A percentile compares a stretch with the other conserved stretches of the same genome.
These are phyloP conservation scores for Suillus clintonianus DNA, from an alignment of 768 basidiomycete genomes.

Conservation along the genomic window DNA sequence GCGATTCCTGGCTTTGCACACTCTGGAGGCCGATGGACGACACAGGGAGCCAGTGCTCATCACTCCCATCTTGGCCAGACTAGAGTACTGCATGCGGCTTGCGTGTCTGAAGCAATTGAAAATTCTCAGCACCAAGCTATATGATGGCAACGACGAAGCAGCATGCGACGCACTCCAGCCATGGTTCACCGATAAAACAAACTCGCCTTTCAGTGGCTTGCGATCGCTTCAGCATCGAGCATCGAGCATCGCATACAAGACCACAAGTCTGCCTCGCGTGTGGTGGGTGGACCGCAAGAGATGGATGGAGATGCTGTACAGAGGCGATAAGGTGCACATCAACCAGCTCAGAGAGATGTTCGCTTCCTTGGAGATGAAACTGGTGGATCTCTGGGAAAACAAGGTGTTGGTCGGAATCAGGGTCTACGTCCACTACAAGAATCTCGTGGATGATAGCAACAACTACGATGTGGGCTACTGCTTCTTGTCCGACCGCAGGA, in stretches of 20 bases:
- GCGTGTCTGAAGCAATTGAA: constrained; percentile 3
- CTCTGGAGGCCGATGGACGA: constrained; percentile 1
- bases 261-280: constrained; percentile 1
- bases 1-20: not conserved
- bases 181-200: not conserved
- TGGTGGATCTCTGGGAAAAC: constrained; percentile 13
- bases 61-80: not conserved
- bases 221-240: constrained; percentile 3
- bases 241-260: constrained; percentile 1
- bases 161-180: not conserved
- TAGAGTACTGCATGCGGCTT: constrained; percentile 10
- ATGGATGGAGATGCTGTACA: constrained; percentile 2
- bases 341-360: not conserved
- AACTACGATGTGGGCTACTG: constrained; percentile 4
- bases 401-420: constrained; percentile 13
- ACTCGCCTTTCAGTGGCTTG: not conserved
- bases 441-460: constrained; percentile 1
- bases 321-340: not conserved
- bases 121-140: not conserved
- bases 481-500: constrained; percentile 3
- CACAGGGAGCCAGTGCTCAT: not conserved
- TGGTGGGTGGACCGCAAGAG: constrained; percentile 6
- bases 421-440: constrained; percentile 2
- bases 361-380: not conserved
- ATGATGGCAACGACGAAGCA: not conserved